Evolutionary conservation across 768 basidiomycete species (phyloP), one percentile per base, ranked within the genome.

Genomic region (Boletus pseudopeckii): DNA sequence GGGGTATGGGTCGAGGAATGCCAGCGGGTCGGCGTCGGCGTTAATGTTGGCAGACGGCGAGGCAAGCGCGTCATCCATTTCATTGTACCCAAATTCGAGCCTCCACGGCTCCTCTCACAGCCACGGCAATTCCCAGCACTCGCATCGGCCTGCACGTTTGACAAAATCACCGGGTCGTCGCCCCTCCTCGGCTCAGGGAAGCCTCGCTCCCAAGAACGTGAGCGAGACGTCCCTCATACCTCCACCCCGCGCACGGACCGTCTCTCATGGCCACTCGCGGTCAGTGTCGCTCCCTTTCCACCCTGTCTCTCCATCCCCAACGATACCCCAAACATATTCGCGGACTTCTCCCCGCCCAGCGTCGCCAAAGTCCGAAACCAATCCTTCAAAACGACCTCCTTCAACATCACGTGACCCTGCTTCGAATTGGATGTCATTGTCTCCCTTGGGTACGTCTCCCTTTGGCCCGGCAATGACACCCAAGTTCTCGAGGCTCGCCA

Each of bases 401-500:
- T 59, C 67, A 1, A 37, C 43, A 1, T 58, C 67, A 55, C 69
- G 67, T 60, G 64, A 68, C 17, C 59, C 67, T 15, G 0, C 51
- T 44, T 54, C 65, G 8, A 63, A 70, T 8, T 70, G 68, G 68
- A 58, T 68, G 55, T 57, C 62, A 2, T 61, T 65, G 9, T 32
- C 30, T 32, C 30, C 30, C 0, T 54, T 28, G 28, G 28, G 28
- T 8, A 28, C 28, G 8, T 28, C 63, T 26, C 68, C 68, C 40
- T 70, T 70, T 59, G 70, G 68, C 9, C 70, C 68, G 2, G 63
- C 61, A 4, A 5, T 15, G 40, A 64, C 60, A 1, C 68, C 68
- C 13, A 71, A 57, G 45, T 71, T 70, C 45, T 70, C 68, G 1
- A 61, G 70, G 41, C 64, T 67, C 17, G 32, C 68, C 26, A 59